A percentile compares a stretch with the other conserved stretches of the same genome.
These are phyloP conservation scores for Penicillium silybi DNA, from an alignment of 495 filamentous ascomycete species.

Conservation along the genomic window DNA sequence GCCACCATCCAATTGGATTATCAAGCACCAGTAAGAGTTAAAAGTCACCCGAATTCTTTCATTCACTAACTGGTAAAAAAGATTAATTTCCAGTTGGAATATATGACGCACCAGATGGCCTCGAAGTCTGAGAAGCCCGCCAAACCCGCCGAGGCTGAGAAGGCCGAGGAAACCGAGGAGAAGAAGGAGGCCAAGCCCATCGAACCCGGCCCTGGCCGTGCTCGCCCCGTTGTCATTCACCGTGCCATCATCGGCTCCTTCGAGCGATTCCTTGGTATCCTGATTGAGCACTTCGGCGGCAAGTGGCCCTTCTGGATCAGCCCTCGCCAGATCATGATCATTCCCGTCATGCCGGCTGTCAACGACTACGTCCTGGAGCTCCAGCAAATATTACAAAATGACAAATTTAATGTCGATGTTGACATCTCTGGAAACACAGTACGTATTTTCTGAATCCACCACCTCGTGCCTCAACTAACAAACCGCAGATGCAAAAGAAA, in stretches of 20 bases:
- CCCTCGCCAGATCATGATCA: constrained; percentile 85
- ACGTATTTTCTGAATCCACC: constrained; percentile 17
- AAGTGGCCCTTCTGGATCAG: constrained; percentile 99
- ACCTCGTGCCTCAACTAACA: too few species aligned
- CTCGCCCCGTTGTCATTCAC: constrained; percentile 95
- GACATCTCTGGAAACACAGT: constrained; percentile 89
- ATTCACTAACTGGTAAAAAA: too few species aligned
- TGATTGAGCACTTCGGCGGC: constrained; percentile 91
- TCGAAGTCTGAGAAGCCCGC: neutral
- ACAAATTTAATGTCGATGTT: constrained; percentile 75
- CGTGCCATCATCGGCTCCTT: constrained; percentile 91
- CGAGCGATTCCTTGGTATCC: constrained; percentile 90
- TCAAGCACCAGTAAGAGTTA: constrained; percentile 81
- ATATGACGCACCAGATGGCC: too few species aligned
- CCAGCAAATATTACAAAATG: constrained; percentile 48
- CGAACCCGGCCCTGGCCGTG: constrained; percentile 60
- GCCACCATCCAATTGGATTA: constrained; percentile 98
- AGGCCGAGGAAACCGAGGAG: constrained; percentile 26
- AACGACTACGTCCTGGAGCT: constrained; percentile 87
- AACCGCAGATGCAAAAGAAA: constrained; percentile 62
- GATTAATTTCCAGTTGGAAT: too few species aligned
- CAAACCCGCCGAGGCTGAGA: constrained; percentile 34
- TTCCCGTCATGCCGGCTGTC: constrained; percentile 82
- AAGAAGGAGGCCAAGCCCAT: constrained; percentile 31
- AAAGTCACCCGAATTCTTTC: too few species aligned